These are phyloP conservation scores for Aspergillus bombycis DNA, from an alignment of 2,329 filamentous ascomycete genomes.

Conservation along the genomic window DNA sequence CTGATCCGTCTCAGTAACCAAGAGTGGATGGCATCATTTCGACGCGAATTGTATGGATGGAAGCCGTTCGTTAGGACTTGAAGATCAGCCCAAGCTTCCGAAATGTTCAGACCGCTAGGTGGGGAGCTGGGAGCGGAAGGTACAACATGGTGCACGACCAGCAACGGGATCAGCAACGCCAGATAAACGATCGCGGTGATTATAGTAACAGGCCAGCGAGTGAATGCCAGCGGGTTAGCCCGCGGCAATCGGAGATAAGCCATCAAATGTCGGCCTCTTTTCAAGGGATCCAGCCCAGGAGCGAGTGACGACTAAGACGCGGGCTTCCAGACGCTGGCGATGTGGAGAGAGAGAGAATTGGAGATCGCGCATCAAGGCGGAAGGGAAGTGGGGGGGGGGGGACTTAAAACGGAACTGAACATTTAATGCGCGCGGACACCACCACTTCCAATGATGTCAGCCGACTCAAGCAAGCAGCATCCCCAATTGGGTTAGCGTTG, in stretches of 20 bases:
- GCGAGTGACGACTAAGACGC: not conserved
- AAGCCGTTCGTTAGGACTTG: slow-evolving; percentile 72
- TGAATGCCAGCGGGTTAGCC: slow-evolving; percentile 68
- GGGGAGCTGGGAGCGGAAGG: slow-evolving; percentile 64
- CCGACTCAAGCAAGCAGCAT: not conserved
- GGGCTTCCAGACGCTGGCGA: not conserved
- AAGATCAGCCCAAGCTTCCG: slow-evolving; percentile 84
- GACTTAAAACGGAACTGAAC: not conserved
- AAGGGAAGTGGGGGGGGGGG: slow-evolving; percentile 3
- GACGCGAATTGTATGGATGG: slow-evolving; percentile 85
- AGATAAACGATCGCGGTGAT: slow-evolving; percentile 77
- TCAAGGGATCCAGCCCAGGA: slow-evolving; percentile 3
- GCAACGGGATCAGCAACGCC: slow-evolving; percentile 71
- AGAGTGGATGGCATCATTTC: slow-evolving; percentile 77
- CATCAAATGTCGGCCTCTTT: slow-evolving; percentile 30
- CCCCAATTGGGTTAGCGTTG: not conserved
- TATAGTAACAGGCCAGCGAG: slow-evolving; percentile 77
- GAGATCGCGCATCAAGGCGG: slow-evolving; percentile 9
- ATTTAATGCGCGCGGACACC: not conserved
- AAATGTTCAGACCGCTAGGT: slow-evolving; percentile 73
- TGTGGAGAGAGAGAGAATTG: not conserved
- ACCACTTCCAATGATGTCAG: not conserved
- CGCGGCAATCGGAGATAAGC: slow-evolving; percentile 31
- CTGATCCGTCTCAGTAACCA: slow-evolving; percentile 75
- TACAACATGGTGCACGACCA: slow-evolving; percentile 76